Base-by-base conservation (phyloP, 2,329 filamentous ascomycete species). In the Ophiosphaerella narmari region DNA sequence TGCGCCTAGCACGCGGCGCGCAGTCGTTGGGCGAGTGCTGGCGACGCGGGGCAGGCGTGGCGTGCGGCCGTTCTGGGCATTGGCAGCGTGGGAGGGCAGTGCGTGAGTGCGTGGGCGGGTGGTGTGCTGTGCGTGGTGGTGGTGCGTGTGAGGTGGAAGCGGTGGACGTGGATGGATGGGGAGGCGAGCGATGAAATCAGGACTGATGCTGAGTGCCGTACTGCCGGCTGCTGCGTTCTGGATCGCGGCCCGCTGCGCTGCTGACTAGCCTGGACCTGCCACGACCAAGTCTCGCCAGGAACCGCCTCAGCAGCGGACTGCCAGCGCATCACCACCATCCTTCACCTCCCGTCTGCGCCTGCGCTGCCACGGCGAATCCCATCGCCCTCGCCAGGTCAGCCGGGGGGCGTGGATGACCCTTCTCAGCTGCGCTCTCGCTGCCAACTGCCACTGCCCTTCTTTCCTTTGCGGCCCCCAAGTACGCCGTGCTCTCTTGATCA, bases 1-100 rank as follows among this genome's bases (percentile, higher is more conserved):
- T 53, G 58, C 54, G 55, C 55, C 49, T 42, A 49, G 50, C 48
- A 67, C 67, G 62, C 66, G 67, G 66, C 68, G 54, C 43, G 55
- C 62, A 50, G 57, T 60, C 56, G 67, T 66, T 70, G 68, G 50
- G 50, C 47, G 38, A 54, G 59, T 51, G 64, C 55, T 60, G 57
- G 51, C 48, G 53, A 51, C 48, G 54, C 52, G 62, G 57, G 55
- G 42, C 47, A 46, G 46, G 37, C 57, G 60, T 63, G 55, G 62
- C 57, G 62, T 54, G 54, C 42, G 45, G 57, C 46, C 50, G 42
- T 43, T 46, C 45, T 48, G 54, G 32, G 57, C 66, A 68, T 67
- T 63, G 62, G 65, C 54, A 62, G 57, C 41, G 40, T 48, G 43
- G 46, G 32, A 50, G 33, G 46, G 24, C 40, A 50, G 50, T 53